Conservation (phyloP, 805 yeast genomes). For the Yamadazyma insecticola region DNA sequence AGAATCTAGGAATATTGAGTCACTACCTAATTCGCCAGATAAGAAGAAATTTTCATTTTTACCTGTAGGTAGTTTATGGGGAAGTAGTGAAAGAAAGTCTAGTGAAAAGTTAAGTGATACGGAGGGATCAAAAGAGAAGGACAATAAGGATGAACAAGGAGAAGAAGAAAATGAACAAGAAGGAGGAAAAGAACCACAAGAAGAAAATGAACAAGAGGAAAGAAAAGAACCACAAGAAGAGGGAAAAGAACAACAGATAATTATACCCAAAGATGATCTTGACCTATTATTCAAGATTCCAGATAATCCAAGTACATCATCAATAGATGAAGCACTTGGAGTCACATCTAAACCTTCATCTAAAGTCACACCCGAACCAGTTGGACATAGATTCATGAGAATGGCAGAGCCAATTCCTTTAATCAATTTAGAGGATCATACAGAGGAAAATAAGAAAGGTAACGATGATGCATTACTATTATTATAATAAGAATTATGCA, state of each 20-base stretch:
- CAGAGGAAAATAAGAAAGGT: not conserved
- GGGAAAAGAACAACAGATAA: conserved; percentile 1
- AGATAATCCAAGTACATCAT: conserved; percentile 1
- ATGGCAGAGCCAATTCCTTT: conserved; percentile 12
- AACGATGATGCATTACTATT: conserved; percentile 1
- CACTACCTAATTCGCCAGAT: too few species aligned
- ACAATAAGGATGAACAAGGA: too few species aligned
- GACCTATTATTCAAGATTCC: conserved; percentile 9
- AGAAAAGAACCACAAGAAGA: conserved; percentile 3
- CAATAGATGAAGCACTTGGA: conserved; percentile 20
- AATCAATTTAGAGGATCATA: conserved; percentile 8
- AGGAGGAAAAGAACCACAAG: not conserved
- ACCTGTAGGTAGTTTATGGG: too few species aligned
- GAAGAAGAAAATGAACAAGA: conserved; percentile 1
- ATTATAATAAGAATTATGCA: conserved; percentile 1
- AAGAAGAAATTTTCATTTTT: conserved; percentile 19
- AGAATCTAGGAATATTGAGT: not conserved
- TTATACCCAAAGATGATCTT: conserved; percentile 7
- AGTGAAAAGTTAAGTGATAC: too few species aligned
- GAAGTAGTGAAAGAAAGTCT: too few species aligned
- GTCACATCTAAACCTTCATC: conserved; percentile 15
- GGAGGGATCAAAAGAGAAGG: too few species aligned
- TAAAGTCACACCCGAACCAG: not conserved
- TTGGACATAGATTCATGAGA: conserved; percentile 8
- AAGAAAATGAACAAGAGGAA: not conserved